Evolutionary conservation across 1,139 yeast genomes (phyloP).

Genomic region (Suhomyces guaymorum): DNA sequence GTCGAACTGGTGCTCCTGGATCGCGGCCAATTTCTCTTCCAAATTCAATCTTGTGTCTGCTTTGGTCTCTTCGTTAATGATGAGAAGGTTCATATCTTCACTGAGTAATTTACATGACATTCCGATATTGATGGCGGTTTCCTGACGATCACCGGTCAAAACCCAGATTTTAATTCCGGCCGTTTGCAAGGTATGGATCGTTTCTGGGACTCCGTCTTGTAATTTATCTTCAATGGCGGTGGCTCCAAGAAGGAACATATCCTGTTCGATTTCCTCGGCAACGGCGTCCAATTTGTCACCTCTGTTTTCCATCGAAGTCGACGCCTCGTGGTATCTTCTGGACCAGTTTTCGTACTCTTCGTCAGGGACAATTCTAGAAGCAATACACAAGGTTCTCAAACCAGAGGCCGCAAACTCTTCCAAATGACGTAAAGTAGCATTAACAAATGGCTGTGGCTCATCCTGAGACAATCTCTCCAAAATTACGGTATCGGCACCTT

Average conservation of each 20-base stretch:
- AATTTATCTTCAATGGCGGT: slow-evolving; percentile 97
- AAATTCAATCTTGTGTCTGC: slow-evolving; percentile 74
- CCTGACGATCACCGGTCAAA: slow-evolving; percentile 96
- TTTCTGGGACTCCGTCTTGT: slow-evolving; percentile 98
- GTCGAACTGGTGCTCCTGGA: slow-evolving; percentile 65
- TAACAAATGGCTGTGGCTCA: slow-evolving; percentile 75
- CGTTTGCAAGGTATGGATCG: slow-evolving; percentile 88
- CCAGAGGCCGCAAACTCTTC: slow-evolving; percentile 98
- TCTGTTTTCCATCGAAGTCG: slow-evolving; percentile 78
- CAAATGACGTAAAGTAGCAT: slow-evolving; percentile 78
- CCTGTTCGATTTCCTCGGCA: slow-evolving; percentile 76
- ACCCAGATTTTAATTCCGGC: slow-evolving; percentile 99
- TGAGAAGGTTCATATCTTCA: slow-evolving; percentile 92
- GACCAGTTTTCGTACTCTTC: slow-evolving; percentile 73
- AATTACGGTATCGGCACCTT: slow-evolving; percentile 98
- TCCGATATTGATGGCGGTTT: slow-evolving; percentile 98
- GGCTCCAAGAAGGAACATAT: slow-evolving; percentile 84
- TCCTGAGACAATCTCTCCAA: slow-evolving; percentile 70
- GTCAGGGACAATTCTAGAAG: slow-evolving; percentile 77
- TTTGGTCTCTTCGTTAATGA: slow-evolving; percentile 82
- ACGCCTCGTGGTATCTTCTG: slow-evolving; percentile 69
- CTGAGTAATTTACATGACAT: slow-evolving; percentile 93
- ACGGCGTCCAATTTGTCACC: slow-evolving; percentile 69
- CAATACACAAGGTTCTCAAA: slow-evolving; percentile 89
- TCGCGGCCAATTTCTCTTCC: slow-evolving; percentile 72